Base-by-base conservation (phyloP, 2,329 filamentous ascomycete genomes). In the Escovopsis weberi region DNA sequence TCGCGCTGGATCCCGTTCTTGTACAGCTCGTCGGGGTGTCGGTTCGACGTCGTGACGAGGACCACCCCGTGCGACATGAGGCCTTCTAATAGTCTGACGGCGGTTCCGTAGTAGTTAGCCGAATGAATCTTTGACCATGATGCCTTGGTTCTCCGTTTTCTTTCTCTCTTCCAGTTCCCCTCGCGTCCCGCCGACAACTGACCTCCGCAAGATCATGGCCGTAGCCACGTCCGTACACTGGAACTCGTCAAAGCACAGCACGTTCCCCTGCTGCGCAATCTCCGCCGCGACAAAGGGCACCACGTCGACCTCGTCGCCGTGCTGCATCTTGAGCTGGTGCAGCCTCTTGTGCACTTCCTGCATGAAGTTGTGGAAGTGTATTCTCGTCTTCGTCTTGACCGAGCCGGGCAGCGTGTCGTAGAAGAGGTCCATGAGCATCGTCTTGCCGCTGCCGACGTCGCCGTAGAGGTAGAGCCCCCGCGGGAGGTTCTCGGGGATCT, bases 301-400 rank as follows among this genome's bases (percentile, higher is more conserved):
- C 1, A 78, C 85, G 60, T 98, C 91, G 34, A 94, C 74, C 52
- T 95, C 87, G 57, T 80, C 87, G 28, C 91, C 91, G 59, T 94
- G 77, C 53, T 80, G 67, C 74, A 91, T 82, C 67, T 94, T 95
- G 64, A 94, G 80, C 57, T 78, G 78, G 66, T 96, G 91, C 54
- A 96, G 67, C 47, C 89, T 75, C 60, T 82, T 86, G 65, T 98
- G 91, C 39, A 96, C 82, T 60, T 94, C 85, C 62, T 96, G 91
- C 91, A 98, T 98, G 68, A 98, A 98, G 61, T 94, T 94, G 68
- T 96, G 87, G 64, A 98, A 98, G 67, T 98, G 91, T 55, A 98
- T 95, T 39, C 91, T 75, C 38, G 82, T 93, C 67, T 94, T 95
- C 30, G 78, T 77, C 44, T 70, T 74, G 50, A 96, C 87, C 46